Evolutionary conservation across 176 grass and related monocot genomes (phyloP).

Genomic region (Paspalum vaginatum): DNA sequence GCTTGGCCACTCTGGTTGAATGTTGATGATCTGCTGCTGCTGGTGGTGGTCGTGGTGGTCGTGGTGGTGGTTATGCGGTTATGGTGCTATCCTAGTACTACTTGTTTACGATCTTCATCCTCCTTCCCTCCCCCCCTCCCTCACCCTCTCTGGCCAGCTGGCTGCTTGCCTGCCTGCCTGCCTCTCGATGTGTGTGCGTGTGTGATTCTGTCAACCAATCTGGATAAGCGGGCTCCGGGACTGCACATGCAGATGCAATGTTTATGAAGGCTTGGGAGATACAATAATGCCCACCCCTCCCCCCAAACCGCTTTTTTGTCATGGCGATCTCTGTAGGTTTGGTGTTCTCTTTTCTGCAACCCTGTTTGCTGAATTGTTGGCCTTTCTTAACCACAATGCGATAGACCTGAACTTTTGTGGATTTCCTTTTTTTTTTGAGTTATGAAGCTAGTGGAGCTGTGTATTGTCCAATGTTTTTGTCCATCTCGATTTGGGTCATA

Average conservation of each 20-base stretch:
- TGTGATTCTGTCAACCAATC: slow-evolving; percentile 1
- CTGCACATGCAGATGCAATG: slow-evolving; percentile 24
- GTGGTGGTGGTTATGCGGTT: too few relatives aligned
- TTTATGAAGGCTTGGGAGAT: slow-evolving; percentile 41
- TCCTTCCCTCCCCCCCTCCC: background rate
- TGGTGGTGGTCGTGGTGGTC: background rate
- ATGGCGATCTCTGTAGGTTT: background rate
- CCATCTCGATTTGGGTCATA: too few relatives aligned
- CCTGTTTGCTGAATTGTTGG: background rate
- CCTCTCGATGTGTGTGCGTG: background rate
- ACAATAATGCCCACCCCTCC: background rate
- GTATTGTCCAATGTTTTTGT: too few relatives aligned
- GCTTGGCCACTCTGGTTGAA: slow-evolving; percentile 27
- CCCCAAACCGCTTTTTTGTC: background rate
- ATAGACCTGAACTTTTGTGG: too few relatives aligned
- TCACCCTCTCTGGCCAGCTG: background rate
- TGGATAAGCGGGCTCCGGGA: slow-evolving; percentile 13
- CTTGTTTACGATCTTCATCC: too few relatives aligned
- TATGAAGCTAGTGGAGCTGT: background rate
- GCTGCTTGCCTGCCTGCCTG: background rate
- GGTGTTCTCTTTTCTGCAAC: background rate
- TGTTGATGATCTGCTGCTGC: background rate
- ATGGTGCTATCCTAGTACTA: too few relatives aligned
- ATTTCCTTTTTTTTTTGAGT: too few relatives aligned
- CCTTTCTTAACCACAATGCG: too few relatives aligned